A percentile compares a stretch with the other conserved stretches of the same genome.
These are phyloP conservation scores for Mortierella sp. DNA, from an alignment of 371 early-diverging fungal genomes.

Conservation along the genomic window DNA sequence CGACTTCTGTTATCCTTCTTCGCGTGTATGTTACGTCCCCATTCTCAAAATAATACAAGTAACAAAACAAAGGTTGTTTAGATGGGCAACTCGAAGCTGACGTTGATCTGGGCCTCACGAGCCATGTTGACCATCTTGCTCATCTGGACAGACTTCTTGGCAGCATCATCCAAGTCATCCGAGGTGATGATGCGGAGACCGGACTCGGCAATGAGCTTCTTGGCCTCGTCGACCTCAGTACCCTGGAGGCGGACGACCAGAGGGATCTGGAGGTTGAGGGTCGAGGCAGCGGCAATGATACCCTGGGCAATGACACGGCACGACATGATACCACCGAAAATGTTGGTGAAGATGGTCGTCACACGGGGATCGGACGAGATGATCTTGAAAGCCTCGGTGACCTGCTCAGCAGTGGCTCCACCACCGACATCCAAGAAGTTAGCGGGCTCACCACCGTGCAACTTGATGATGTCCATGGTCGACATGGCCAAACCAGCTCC, in stretches of 20 bases:
- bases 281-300: slow-evolving; percentile 94
- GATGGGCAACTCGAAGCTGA: slow-evolving; percentile 68
- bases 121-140: slow-evolving; percentile 86
- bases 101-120: slow-evolving; percentile 73
- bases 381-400: slow-evolving; percentile 98
- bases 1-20: slow-evolving; percentile 7
- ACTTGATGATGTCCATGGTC: slow-evolving; percentile 99
- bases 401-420: slow-evolving; percentile 94
- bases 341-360: slow-evolving; percentile 98
- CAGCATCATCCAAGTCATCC: slow-evolving; percentile 96
- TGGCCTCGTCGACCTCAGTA: slow-evolving; percentile 87
- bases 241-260: slow-evolving; percentile 97
- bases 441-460: slow-evolving; percentile 99
- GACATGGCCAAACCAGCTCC: slow-evolving; percentile 99
- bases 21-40: neutral
- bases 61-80: slow-evolving; percentile 32
- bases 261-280: slow-evolving; percentile 91
- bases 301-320: slow-evolving; percentile 99
- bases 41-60: neutral
- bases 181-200: slow-evolving; percentile 92
- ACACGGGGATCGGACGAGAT: slow-evolving; percentile 95
- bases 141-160: slow-evolving; percentile 93
- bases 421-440: slow-evolving; percentile 99
- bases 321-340: slow-evolving; percentile 99
- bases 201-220: slow-evolving; percentile 89